Evolutionary conservation across 208 protist species (phyloP).

Genomic region (Trypanosoma theileri): DNA sequence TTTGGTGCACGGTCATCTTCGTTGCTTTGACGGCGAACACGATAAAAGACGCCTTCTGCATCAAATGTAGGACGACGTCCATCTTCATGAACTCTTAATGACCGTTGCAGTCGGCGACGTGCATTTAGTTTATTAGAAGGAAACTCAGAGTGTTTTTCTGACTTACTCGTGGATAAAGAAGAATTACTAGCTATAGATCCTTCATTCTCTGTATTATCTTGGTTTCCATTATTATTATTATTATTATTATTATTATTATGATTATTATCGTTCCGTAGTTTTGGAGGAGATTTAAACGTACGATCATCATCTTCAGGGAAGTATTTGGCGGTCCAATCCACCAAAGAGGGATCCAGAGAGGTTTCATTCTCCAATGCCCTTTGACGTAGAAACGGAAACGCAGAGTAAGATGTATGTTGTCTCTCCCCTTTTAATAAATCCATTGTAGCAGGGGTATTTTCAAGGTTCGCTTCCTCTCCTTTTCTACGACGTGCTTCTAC

Average conservation of each 20-base stretch:
- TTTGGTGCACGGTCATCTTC: conserved; percentile 55
- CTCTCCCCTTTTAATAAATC: conserved; percentile 37
- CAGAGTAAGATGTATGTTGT: conserved; percentile 33
- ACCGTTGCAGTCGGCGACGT: conserved; percentile 63
- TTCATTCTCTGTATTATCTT: conserved; percentile 4
- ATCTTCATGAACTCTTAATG: conserved; percentile 75
- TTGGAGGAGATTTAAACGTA: conserved; percentile 70
- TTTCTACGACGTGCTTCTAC: conserved; percentile 46
- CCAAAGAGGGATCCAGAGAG: conserved; percentile 82
- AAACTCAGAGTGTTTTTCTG: not conserved
- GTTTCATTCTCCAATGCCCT: conserved; percentile 68
- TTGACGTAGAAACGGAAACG: conserved; percentile 86
- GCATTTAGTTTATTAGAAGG: conserved; percentile 30
- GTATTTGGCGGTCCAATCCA: conserved; percentile 91
- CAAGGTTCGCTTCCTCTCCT: conserved; percentile 49
- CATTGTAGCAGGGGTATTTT: conserved; percentile 59
- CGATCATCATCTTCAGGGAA: conserved; percentile 74
- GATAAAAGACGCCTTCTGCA: conserved; percentile 86
- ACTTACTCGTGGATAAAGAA: not conserved
- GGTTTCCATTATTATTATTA: not conserved
- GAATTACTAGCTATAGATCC: conserved; percentile 4
- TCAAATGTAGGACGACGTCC: conserved; percentile 80
- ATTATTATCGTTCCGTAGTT: conserved; percentile 38
- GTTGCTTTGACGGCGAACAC: conserved; percentile 57
- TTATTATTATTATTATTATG: not conserved